These are phyloP conservation scores for Dactylellina drechsleri DNA, from an alignment of 2,329 filamentous ascomycete genomes.

Conservation along the genomic window DNA sequence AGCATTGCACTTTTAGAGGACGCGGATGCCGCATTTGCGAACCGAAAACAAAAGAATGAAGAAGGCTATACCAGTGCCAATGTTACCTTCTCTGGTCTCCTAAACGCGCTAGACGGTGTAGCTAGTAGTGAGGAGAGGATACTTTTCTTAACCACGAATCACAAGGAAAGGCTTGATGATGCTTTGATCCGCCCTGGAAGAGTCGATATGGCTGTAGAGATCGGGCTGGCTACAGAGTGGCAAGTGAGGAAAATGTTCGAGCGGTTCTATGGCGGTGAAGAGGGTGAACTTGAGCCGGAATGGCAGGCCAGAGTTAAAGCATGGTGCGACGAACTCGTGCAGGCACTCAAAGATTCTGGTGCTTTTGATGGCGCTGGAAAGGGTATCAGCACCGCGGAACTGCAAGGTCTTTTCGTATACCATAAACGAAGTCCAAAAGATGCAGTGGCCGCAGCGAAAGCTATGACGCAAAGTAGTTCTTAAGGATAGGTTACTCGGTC, in stretches of 20 bases:
- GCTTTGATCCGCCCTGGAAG: conserved; percentile 89
- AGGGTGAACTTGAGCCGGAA: conserved; percentile 67
- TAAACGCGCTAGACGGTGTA: conserved; percentile 89
- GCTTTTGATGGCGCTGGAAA: conserved; percentile 69
- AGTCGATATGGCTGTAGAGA: conserved; percentile 90
- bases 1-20: conserved; percentile 88
- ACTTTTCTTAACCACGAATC: conserved; percentile 93
- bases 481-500: not conserved
- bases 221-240: conserved; percentile 85
- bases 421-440: conserved; percentile 92
- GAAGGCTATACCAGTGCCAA: conserved; percentile 88
- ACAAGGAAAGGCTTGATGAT: conserved; percentile 86
- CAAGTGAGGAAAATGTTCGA: conserved; percentile 92
- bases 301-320: conserved; percentile 70
- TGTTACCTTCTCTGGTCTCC: conserved; percentile 90
- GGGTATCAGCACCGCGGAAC: conserved; percentile 78
- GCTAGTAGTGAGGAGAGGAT: conserved; percentile 93
- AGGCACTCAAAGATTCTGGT: conserved; percentile 74
- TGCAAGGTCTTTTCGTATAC: conserved; percentile 93
- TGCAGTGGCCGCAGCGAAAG: conserved; percentile 74
- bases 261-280: conserved; percentile 79
- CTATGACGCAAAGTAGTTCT: conserved; percentile 21
- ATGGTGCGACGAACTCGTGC: conserved; percentile 70
- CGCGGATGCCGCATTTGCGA: conserved; percentile 88
- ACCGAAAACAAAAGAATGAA: conserved; percentile 77